Evolutionary conservation across 345 rosid species (phyloP).

Genomic region (Hypericum androsaemum): DNA sequence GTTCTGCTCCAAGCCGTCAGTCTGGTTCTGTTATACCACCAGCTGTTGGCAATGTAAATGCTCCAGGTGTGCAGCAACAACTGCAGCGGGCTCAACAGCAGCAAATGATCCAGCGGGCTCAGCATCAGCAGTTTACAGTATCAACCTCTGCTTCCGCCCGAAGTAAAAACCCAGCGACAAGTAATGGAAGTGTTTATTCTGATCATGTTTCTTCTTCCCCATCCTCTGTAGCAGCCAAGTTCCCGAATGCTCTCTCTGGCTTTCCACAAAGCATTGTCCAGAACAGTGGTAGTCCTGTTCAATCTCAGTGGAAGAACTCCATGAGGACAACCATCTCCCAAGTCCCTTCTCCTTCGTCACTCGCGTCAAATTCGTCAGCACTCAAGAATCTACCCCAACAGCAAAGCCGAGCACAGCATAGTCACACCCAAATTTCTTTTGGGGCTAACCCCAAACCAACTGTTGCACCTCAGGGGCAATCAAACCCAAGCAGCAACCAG

Average conservation of each 20-base stretch:
- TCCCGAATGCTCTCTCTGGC: slow-evolving; percentile 11
- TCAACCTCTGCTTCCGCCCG: slow-evolving; percentile 10
- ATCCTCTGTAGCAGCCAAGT: slow-evolving; percentile 14
- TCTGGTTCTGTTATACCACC: slow-evolving; percentile 15
- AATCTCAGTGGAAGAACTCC: slow-evolving; percentile 35
- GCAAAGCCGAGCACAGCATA: slow-evolving; percentile 28
- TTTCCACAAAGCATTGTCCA: slow-evolving; percentile 20
- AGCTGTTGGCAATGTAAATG: slow-evolving; percentile 10
- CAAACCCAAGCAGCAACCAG: slow-evolving; percentile 21
- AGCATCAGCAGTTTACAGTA: slow-evolving; percentile 19
- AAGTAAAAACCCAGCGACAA: slow-evolving; percentile 19
- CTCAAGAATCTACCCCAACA: slow-evolving; percentile 32
- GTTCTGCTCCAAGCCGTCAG: slow-evolving; percentile 36
- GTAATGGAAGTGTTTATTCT: background rate
- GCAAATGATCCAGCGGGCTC: slow-evolving; percentile 23
- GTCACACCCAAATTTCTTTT: slow-evolving; percentile 45
- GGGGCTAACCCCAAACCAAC: slow-evolving; percentile 24
- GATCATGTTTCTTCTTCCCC: slow-evolving; percentile 8
- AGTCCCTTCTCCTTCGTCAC: slow-evolving; percentile 9
- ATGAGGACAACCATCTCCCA: slow-evolving; percentile 8
- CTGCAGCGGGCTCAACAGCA: slow-evolving; percentile 26
- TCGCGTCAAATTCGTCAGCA: slow-evolving; percentile 16
- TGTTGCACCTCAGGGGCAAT: slow-evolving; percentile 22
- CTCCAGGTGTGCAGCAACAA: slow-evolving; percentile 24
- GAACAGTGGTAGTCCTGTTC: slow-evolving; percentile 16